Conservation (phyloP, 768 basidiomycete genomes). For the Tulasnella sp. region DNA sequence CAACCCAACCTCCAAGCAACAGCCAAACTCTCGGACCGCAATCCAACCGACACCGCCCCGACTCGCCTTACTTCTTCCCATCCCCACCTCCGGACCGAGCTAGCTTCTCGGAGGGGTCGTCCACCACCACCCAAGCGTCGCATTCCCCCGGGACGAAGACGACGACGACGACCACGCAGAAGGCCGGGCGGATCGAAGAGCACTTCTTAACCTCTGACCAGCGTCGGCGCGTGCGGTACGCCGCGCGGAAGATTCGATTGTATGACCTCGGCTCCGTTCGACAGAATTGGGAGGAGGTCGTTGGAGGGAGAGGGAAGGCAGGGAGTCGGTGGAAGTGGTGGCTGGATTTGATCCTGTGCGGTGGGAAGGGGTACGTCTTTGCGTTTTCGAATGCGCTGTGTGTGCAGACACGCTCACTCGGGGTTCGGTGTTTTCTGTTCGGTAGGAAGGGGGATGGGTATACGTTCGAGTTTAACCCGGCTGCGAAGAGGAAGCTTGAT, state of each 20-base stretch:
- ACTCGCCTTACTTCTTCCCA: conserved; percentile 17
- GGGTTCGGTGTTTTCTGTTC: neutral
- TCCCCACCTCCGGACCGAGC: conserved; percentile 11
- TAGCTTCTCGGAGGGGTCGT: neutral
- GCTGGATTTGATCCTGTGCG: conserved; percentile 47
- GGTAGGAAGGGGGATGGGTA: conserved; percentile 53
- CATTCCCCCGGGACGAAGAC: neutral
- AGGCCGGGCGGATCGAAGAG: conserved; percentile 34
- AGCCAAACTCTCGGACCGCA: conserved; percentile 35
- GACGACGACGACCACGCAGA: conserved; percentile 33
- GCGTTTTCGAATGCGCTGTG: neutral
- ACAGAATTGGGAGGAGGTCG: conserved; percentile 57
- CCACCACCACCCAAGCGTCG: neutral
- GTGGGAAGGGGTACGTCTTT: conserved; percentile 46
- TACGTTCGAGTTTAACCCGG: conserved; percentile 55
- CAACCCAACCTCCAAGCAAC: conserved; percentile 23
- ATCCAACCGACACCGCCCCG: conserved; percentile 14
- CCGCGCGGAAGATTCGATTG: conserved; percentile 45
- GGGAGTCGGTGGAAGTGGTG: conserved; percentile 23
- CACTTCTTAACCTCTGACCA: conserved; percentile 57
- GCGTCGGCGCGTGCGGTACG: conserved; percentile 50
- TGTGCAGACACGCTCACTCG: neutral
- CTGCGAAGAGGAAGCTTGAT: conserved; percentile 53
- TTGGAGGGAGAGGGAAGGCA: conserved; percentile 27
- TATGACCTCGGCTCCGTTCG: conserved; percentile 63